Evolutionary conservation across 2,329 filamentous ascomycete genomes (phyloP).

Genomic region (Dactylellina leptospora): DNA sequence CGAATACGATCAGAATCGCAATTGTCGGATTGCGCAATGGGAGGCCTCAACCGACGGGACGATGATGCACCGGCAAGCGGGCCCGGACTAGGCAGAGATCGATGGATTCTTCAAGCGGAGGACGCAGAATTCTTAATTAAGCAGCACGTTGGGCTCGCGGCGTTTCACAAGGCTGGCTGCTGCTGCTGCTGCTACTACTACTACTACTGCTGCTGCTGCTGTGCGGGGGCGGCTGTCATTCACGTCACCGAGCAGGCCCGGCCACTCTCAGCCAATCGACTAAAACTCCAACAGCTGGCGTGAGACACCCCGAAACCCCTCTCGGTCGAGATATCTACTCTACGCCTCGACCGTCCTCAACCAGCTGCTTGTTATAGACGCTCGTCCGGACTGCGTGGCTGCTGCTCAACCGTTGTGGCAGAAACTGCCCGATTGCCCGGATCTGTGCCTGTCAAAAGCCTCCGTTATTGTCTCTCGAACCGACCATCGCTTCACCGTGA

Average conservation of each 20-base stretch:
- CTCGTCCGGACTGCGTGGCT: not conserved
- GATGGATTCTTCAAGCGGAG: too few relatives aligned
- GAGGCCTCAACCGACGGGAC: not conserved
- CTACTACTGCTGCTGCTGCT: not conserved
- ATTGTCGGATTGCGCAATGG: slow-evolving; percentile 1
- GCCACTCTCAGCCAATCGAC: too few relatives aligned
- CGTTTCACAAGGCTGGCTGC: not conserved
- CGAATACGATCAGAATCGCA: not conserved
- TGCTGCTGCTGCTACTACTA: not conserved
- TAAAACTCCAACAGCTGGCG: slow-evolving; percentile 37
- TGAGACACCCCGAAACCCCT: slow-evolving; percentile 44
- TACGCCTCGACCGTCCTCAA: not conserved
- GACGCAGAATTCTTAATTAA: too few relatives aligned
- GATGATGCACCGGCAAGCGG: not conserved
- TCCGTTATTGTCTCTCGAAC: slow-evolving; percentile 31
- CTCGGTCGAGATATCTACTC: not conserved
- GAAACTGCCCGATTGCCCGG: slow-evolving; percentile 33
- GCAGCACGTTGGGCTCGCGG: not conserved
- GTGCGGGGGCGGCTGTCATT: not conserved
- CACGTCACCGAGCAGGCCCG: not conserved
- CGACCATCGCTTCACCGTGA: slow-evolving; percentile 11
- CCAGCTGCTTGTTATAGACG: not conserved
- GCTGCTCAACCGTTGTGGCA: slow-evolving; percentile 7
- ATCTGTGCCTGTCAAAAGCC: slow-evolving; percentile 7
- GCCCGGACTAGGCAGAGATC: slow-evolving; percentile 12